Base-by-base conservation (phyloP, 2,329 filamentous ascomycete species). In the Alternaria angustiovoidea region DNA sequence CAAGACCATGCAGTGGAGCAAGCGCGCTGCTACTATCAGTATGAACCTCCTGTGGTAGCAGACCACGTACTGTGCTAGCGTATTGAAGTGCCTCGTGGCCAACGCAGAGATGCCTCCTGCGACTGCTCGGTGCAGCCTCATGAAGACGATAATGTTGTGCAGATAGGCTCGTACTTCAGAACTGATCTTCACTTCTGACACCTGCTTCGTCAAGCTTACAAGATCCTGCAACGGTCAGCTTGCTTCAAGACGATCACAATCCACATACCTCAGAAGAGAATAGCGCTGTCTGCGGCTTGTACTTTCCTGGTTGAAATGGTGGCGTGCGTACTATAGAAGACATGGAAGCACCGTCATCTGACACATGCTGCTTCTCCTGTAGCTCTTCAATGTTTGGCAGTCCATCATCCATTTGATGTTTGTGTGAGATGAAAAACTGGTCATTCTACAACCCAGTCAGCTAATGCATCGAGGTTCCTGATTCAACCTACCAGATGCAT, bases 111-210 rank as follows among this genome's bases (percentile, higher is more conserved):
- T 86, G 42, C 93, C 92, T 14, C 90, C 87, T 18, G 86, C 87
- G 26, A 97, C 91, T 49, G 92, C 94, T 54, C 94, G 90, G 78
- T 96, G 94, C 76, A 96, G 86, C 28, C 95, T 89, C 67, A 98
- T 84, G 75, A 96, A 97, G 3, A 93, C 87, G 51, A 94, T 82
- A 38, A 98, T 87, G 78, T 98, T 94, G 83, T 94, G 90, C 59
- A 94, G 86, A 77, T 98, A 98, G 43, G 92, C 88, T 59, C 87
- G 83, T 2, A 97, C 87, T 66, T 97, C 93, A 20, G 94, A 86
- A 59, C 89, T 91, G 26, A 93, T 82, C 41, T 84, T 85, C 14
- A 91, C 87, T 3, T 84, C 74, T 2, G 84, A 80, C 55, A 86
- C 85, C 3, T 87, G 82, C n/a, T 83, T 80, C 3, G 87, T 84